These are phyloP conservation scores for Trapa bicornis DNA, from an alignment of 345 rosid genomes.

Conservation along the genomic window DNA sequence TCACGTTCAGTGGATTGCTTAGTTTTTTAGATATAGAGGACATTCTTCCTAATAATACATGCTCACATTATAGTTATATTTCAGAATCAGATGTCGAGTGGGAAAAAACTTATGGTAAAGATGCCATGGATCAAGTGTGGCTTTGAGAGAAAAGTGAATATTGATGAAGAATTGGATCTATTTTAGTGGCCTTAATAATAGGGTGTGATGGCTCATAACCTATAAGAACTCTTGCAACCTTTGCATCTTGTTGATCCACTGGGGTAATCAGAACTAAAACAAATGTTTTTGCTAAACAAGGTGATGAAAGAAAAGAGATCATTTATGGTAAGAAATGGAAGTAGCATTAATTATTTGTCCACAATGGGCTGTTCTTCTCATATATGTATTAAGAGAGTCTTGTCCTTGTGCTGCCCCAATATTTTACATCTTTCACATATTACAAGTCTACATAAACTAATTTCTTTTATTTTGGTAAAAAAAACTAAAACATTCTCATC, in stretches of 20 bases:
- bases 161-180: not conserved
- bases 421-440: not conserved
- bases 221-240: not conserved
- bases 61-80: not conserved
- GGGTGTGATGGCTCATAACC: not conserved
- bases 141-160: not conserved
- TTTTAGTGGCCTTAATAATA: not conserved
- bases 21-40: not conserved
- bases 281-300: too few species aligned
- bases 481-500: not conserved
- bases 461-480: not conserved
- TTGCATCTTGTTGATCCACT: not conserved
- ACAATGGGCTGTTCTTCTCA: not conserved
- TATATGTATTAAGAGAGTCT: not conserved
- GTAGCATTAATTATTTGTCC: too few species aligned
- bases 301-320: not conserved
- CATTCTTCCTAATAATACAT: not conserved
- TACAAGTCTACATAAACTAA: not conserved
- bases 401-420: not conserved
- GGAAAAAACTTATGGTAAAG: not conserved
- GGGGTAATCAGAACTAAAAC: not conserved
- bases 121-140: not conserved
- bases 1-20: not conserved
- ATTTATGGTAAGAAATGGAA: not conserved
- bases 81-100: not conserved